Conservation (phyloP, 2,329 filamentous ascomycete genomes). For the Microsporum ferrugineum region DNA sequence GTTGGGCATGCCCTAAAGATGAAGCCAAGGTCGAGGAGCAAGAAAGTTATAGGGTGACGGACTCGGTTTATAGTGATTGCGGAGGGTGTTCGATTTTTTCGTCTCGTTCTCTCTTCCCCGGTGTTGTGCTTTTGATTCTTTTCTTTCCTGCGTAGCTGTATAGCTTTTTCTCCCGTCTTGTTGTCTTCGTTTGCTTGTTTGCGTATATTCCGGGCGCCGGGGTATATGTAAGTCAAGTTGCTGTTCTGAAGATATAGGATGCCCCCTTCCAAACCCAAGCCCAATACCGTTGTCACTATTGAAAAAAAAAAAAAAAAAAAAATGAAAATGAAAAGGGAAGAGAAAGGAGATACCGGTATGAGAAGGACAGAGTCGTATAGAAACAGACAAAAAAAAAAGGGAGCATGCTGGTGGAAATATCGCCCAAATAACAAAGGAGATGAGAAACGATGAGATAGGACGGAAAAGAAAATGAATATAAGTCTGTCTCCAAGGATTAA, state of each 20-base stretch:
- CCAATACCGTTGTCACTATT: neutral
- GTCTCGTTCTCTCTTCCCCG: neutral
- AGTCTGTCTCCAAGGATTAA: neutral
- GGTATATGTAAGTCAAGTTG: conserved; percentile 1
- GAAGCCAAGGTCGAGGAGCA: neutral
- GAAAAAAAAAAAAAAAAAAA: neutral
- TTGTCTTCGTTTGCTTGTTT: neutral
- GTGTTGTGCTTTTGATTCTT: neutral
- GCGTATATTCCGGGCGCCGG: conserved; percentile 3
- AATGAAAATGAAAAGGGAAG: neutral
- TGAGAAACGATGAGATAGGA: neutral
- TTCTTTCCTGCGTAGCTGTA: neutral
- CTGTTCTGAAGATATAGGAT: conserved; percentile 2
- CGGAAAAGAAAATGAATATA: neutral
- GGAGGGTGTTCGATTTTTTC: neutral
- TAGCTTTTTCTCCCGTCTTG: neutral
- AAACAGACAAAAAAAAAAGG: conserved; percentile 9
- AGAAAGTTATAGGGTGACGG: neutral
- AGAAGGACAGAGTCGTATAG: conserved; percentile 6
- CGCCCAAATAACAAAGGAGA: conserved; percentile 6
- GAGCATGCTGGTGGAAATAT: conserved; percentile 5
- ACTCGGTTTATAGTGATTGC: neutral
- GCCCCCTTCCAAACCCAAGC: conserved; percentile 2
- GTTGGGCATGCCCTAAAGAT: conserved; percentile 5
- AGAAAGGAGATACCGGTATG: conserved; percentile 1